Evolutionary conservation across 176 grass and related monocot genomes (phyloP), one percentile per base, ranked within the genome.

Genomic region (Zea luxurians): DNA sequence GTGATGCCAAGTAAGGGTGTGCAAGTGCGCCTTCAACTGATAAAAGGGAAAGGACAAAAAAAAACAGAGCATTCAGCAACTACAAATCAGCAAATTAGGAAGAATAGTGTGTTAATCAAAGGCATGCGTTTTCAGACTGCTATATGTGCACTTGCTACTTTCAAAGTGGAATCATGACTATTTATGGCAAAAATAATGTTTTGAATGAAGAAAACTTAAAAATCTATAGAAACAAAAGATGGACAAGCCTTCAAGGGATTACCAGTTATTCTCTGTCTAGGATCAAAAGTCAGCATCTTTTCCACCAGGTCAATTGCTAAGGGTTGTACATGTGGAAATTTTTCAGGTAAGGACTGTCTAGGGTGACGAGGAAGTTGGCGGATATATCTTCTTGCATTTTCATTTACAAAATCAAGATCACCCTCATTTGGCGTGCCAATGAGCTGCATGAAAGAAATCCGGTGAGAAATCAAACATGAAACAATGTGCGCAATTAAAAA

Each of bases 331-430:
- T 96, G 92, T 36, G 96, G 90, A 79, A 99, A 99, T 61, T 99
- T 99, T 86, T 99, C 81, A 58, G 79, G 82, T 0, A 99, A 85
- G 13, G 96, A 95, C 73, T 99, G 92, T 4, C 85, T 89, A 48
- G 96, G 71, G 82, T 99, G 80, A 42, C 76, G 78, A 20, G 96
- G 90, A 75, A 96, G 86, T 74, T 99, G 96, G 21, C 76, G 68
- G 68, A 99, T 90, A 81, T 96, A 99, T 90, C 78, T 99, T 94
- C 96, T 96, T 37, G 96, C 96, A 77, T 93, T 99, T 87, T 99
- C 96, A 75, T 93, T 99, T 48, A 99, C 92, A 82, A 93, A 99
- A 77, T 90, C 90, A 52, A 99, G 68, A 86, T 99, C 92, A 43
- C 67, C 64, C 46, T 96, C 96, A 83, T 96, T 93, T 64, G 96